Percentiles rank a stretch among this genome's conserved stretches.
These are phyloP conservation scores for Talaromyces trachyspermus DNA, from an alignment of 495 filamentous ascomycete species.

Conservation along the genomic window DNA sequence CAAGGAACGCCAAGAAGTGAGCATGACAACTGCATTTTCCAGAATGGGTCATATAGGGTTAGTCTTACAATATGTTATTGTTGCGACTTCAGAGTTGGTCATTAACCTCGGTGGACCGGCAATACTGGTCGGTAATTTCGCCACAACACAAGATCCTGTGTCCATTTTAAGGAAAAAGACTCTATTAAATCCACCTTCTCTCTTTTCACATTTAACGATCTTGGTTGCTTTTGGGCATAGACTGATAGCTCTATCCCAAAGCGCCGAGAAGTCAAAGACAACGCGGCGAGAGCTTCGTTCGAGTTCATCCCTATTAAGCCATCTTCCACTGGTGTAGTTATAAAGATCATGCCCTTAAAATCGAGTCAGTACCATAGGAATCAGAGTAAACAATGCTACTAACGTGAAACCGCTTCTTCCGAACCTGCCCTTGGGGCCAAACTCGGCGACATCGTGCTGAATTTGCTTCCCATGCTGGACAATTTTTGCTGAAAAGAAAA, in stretches of 20 bases:
- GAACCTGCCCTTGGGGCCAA: too few relatives aligned
- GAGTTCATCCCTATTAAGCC: slow-evolving; percentile 33
- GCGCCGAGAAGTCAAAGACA: slow-evolving; percentile 30
- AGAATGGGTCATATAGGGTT: slow-evolving; percentile 12
- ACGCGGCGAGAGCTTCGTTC: slow-evolving; percentile 30
- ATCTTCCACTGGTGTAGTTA: slow-evolving; percentile 33
- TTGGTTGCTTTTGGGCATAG: slow-evolving; percentile 21
- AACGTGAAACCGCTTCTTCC: too few relatives aligned
- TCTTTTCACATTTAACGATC: slow-evolving; percentile 27
- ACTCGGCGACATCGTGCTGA: too few relatives aligned
- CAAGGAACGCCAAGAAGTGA: slow-evolving; percentile 5
- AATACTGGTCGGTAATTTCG: slow-evolving; percentile 27
- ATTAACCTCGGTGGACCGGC: slow-evolving; percentile 27
- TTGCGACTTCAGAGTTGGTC: slow-evolving; percentile 41
- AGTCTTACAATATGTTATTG: slow-evolving; percentile 18
- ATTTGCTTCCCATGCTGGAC: too few relatives aligned
- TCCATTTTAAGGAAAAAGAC: slow-evolving; percentile 23
- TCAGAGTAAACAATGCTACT: too few relatives aligned
- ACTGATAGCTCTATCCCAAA: slow-evolving; percentile 23
- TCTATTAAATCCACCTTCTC: slow-evolving; percentile 32
- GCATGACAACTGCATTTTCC: slow-evolving; percentile 7
- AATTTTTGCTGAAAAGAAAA: too few relatives aligned
- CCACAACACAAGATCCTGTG: slow-evolving; percentile 27
- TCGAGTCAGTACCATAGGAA: too few relatives aligned
- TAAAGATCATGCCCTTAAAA: slow-evolving; percentile 30